Base-by-base conservation (phyloP, 2,329 filamentous ascomycete genomes). In the Rhynchosporium secalis region DNA sequence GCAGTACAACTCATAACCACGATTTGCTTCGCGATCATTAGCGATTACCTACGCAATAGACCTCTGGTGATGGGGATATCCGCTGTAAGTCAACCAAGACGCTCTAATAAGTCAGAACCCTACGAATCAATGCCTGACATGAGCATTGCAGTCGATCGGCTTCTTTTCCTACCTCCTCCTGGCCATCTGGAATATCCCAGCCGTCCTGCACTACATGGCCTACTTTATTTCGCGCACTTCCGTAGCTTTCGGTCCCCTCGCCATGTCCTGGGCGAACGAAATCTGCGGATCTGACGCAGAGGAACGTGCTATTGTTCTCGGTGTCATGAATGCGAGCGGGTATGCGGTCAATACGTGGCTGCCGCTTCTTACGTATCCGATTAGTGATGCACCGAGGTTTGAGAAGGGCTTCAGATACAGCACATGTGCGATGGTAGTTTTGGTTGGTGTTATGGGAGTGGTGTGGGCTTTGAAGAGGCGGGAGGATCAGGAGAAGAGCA, bases 1-100 rank as follows among this genome's bases (percentile, higher is more conserved):
- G 83, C 79, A 0, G 78, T 86, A 2, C 81, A 83, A 63, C 78
- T 84, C 0, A 76, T 84, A 2, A 78, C 78, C 2, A 85, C 83
- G 0, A 74, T 86, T 8, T 33, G 75, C 4, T 82, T 83, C 65
- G 82, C 82, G 8, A 84, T 82, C 75, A 75, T 78, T 2, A 84
- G 81, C 9, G 83, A 85, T 36, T 76, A 80, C 4, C 75, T 78
- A 4, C 70, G 71, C 1, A 71, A 70, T 41, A n/a, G 51, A 6
- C 51, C 73, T 4, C 45, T 67, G 8, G 68, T 75, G 46, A 76
- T 76, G 73, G 72, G 69, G 7, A 68, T 75, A 7, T 68, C 72
- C 12, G 72, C 72, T 2, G 69, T 71, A 56, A 15, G 64, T 64
- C 51, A 8, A 7, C 20, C 33, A 12, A 20, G 33, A 38, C 4